These are phyloP conservation scores for Aspergillus fijiensis DNA, from an alignment of 2,329 filamentous ascomycete species.

Conservation along the genomic window DNA sequence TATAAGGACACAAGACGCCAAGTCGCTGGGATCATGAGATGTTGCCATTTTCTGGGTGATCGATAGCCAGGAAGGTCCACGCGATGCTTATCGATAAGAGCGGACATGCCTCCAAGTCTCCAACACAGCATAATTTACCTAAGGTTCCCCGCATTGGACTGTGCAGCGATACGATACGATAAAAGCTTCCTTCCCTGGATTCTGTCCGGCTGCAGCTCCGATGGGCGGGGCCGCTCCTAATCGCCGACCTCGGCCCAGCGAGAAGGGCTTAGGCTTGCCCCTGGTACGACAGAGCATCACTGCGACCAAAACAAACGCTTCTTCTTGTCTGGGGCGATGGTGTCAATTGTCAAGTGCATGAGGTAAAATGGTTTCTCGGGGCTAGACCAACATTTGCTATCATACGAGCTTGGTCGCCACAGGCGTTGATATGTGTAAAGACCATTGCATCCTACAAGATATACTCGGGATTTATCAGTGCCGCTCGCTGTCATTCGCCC, in stretches of 20 bases:
- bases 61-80: conserved; percentile 7
- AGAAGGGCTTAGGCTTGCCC: neutral
- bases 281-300: neutral
- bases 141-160: neutral
- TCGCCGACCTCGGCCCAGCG: neutral
- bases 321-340: too few relatives aligned
- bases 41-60: neutral
- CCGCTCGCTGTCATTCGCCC: neutral
- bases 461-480: neutral
- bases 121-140: neutral
- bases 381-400: neutral
- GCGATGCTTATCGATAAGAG: conserved; percentile 6
- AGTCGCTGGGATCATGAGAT: conserved; percentile 3
- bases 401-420: neutral
- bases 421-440: neutral
- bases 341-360: neutral
- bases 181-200: neutral
- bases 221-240: neutral
- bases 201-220: too few relatives aligned
- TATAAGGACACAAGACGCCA: neutral
- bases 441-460: neutral
- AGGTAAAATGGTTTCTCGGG: neutral
- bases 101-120: neutral
- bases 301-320: too few relatives aligned
- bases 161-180: neutral